Base-by-base conservation (phyloP, 2,329 filamentous ascomycete genomes). In the Colletotrichum camelliae region DNA sequence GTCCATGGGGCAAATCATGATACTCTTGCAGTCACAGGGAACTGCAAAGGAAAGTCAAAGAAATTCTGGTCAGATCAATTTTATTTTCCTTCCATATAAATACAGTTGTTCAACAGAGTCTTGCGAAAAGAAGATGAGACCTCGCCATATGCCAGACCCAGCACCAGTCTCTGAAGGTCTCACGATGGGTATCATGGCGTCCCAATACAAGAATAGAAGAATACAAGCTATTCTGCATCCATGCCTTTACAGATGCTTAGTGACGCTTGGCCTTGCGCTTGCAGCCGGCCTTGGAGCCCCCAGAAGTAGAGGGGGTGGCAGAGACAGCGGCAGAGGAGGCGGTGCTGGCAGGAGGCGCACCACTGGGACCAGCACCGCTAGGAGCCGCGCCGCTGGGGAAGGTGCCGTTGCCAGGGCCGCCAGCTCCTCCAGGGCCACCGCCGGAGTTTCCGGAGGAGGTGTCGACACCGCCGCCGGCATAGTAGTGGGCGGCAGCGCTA, bases 351-450 rank as follows among this genome's bases (percentile, higher is more conserved):
- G 62, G 24, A 18, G 62, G 62, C 27, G 33, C 62, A 27, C 62
- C 62, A 29, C 62, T 66, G 35, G 62, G 62, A 16, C 62, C 62
- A 35, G 62, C 35, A 65, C 35, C 62, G 37, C 62, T 65, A 24
- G 62, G 62, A 21, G 31, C 62, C 24, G 62, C 35, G 37, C 62
- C 62, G 16, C 35, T 66, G 4, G 62, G 62, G 62, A 66, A 66
- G 16, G 62, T 48, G 18, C 62, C 62, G 62, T 39, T 66, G 62
- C 35, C 35, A 43, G 60, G 60, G 13, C 60, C 60, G 5, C 31
- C 60, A 37, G 18, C 60, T 35, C 60, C 60, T 64, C 60, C 60
- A 2, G 60, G 60, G 60, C 60, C 60, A 37, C 60, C 60, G 31
- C 60, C 60, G 16, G 31, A 31, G 60, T 64, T 64, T 24, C 31